Evolutionary conservation across 345 rosid genomes (phyloP), one percentile per base, ranked within the genome.

Genomic region (Gossypium thurberi): DNA sequence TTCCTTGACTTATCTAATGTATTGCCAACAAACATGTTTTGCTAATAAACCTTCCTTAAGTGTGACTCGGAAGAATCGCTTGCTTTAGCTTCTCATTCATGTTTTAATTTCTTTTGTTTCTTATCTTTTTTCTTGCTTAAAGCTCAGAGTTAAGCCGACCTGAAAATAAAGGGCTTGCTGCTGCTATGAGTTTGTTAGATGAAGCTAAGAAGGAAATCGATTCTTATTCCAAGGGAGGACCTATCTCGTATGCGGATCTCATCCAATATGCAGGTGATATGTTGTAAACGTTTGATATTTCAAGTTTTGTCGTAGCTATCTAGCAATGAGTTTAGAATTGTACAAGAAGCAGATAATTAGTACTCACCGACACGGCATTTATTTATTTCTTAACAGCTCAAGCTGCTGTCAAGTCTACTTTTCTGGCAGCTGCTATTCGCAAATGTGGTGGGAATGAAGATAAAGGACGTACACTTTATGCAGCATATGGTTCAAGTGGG

Each of bases 371-470:
- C 43, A 33, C 37, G 10, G 18, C 12, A n/a, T 73, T 62, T 65
- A 25, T 76, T 4, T 79, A 58, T 65, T 68, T 46, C 79, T 0
- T 78, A 33, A 48, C 73, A 92, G 97, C 90, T 46, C 95, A 94
- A 85, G 50, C 91, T 77, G 97, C 97, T 2, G 25, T 79, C 6
- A 94, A 94, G 91, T 65, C 87, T 57, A 92, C 95, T 11, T 92
- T 90, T 84, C 84, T 90, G 33, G 91, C 90, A 63, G 81, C 98
- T 10, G 97, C 97, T 12, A 92, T 92, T 74, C 87, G 92, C 21
- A 90, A 92, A 76, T 90, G 97, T 75, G 98, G 97, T 77, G 97
- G 98, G 59, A 94, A 94, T 65, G 95, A 87, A 81, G 95, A 90
- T 80, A 94, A 90, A 76, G 97, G 98, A 42, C 46, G 26, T 10